Base-by-base conservation (phyloP, 257 asterid genomes). In the Nicotiana attenuata region DNA sequence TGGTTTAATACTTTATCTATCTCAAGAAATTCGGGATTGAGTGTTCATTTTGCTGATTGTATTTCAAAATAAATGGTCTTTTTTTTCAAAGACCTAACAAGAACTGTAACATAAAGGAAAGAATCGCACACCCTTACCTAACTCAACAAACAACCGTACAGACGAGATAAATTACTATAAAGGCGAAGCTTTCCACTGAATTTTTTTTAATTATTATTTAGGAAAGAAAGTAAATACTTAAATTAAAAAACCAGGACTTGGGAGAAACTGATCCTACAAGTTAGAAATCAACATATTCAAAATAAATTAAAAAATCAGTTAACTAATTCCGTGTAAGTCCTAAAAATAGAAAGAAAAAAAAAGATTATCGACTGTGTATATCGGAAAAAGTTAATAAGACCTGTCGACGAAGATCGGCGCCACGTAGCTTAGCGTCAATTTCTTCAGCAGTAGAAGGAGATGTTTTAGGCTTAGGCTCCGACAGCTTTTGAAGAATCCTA, bases 351-450 rank as follows among this genome's bases (percentile, higher is more conserved):
- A 31, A 7, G 10, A 2, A 9, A 9, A 17, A 19, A 1, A 5
- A 0, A 5, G 10, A 69, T 6, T 20, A 41, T 69, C 35, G 33
- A 41, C 33, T 41, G 35, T 45, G 13, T 41, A 71, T 20, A 41
- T 71, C 78, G 60, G 78, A 15, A 22, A 45, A 26, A 38, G 31
- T 17, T 31, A 60, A 64, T 47, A 65, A 29, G 5, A 96, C 99
- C 98, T 92, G 97, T 41, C 98, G 95, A 38, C 99, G 94, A 85
- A 93, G 90, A 88, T 92, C 91, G 79, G 99, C 99, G 78, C 88
- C 92, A 5, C 90, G 97, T 80, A 96, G 97, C 89, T 93, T 96
- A 50, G 98, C 92, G 83, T 94, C 89, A 38, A 96, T 96, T 86
- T 96, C 94, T 84, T 96, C 97, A 24, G 92, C 91, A 64, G 93